Evolutionary conservation across 1,284 basidiomycete genomes (phyloP).

Genomic region (Inonotus hispidus): DNA sequence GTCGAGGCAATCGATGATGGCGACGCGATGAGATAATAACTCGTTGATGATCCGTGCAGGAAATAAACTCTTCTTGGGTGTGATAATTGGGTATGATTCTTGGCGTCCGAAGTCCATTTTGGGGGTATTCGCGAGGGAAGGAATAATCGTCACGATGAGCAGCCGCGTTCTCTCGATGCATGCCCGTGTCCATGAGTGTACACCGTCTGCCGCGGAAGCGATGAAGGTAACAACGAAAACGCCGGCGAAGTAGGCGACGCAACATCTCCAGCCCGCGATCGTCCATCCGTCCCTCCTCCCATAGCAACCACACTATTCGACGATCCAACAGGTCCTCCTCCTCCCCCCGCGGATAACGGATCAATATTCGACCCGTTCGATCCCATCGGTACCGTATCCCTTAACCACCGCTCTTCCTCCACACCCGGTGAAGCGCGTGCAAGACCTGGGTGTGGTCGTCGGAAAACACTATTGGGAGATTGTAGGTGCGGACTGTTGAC

Average conservation of each 20-base stretch:
- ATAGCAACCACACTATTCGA: background rate
- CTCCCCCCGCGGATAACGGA: background rate
- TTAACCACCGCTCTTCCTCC: conserved; percentile 52
- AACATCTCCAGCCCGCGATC: background rate
- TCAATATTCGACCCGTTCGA: background rate
- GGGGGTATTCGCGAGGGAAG: too few relatives aligned
- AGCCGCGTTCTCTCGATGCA: background rate
- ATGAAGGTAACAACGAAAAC: background rate
- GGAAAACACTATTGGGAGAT: conserved; percentile 45
- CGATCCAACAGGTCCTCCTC: background rate
- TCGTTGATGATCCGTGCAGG: too few relatives aligned
- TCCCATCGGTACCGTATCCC: conserved; percentile 47
- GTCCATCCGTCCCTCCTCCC: background rate
- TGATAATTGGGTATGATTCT: too few relatives aligned
- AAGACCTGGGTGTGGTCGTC: conserved; percentile 27
- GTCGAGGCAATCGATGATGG: too few relatives aligned
- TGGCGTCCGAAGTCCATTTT: background rate
- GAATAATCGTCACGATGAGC: too few relatives aligned
- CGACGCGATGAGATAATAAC: too few relatives aligned
- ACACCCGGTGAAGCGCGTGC: conserved; percentile 35
- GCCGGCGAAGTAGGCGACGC: background rate
- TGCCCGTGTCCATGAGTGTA: background rate
- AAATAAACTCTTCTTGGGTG: too few relatives aligned
- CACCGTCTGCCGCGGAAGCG: background rate
- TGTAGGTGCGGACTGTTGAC: conserved; percentile 46